A percentile compares a stretch with the other conserved stretches of the same genome.
These are phyloP conservation scores for Bauhinia variegata DNA, from an alignment of 306 rosid genomes.

Conservation along the genomic window DNA sequence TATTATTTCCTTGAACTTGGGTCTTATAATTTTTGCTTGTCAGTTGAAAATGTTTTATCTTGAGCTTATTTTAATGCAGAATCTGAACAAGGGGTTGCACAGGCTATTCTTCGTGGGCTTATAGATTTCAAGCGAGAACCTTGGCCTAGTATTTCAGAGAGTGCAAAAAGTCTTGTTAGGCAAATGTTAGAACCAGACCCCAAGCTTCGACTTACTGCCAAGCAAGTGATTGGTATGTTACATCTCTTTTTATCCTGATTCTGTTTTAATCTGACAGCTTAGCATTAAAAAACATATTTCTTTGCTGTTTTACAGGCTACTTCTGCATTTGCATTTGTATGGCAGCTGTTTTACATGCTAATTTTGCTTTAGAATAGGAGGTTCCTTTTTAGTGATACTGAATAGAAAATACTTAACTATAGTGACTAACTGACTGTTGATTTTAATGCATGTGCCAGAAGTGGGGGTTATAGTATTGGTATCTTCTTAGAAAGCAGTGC, in stretches of 20 bases:
- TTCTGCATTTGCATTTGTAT: too few relatives aligned
- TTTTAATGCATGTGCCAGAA: too few relatives aligned
- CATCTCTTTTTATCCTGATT: slow-evolving; percentile 33
- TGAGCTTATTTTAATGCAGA: slow-evolving; percentile 63
- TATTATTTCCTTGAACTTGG: slow-evolving; percentile 12
- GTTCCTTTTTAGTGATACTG: background rate
- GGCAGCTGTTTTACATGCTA: too few relatives aligned
- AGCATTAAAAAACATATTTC: too few relatives aligned
- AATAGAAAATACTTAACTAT: slow-evolving; percentile 17
- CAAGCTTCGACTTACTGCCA: slow-evolving; percentile 92
- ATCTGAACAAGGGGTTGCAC: slow-evolving; percentile 99
- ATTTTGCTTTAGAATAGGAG: background rate
- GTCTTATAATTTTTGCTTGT: slow-evolving; percentile 4
- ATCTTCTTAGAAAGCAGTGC: too few relatives aligned
- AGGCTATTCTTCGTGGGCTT: slow-evolving; percentile 92
- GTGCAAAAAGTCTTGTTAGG: slow-evolving; percentile 92
- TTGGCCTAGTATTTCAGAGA: slow-evolving; percentile 93
- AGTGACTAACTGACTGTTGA: slow-evolving; percentile 7
- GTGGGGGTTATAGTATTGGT: too few relatives aligned
- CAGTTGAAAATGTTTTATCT: slow-evolving; percentile 20
- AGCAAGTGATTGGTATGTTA: slow-evolving; percentile 93
- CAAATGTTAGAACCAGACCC: slow-evolving; percentile 99
- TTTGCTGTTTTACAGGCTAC: too few relatives aligned
- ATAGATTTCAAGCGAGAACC: slow-evolving; percentile 98
- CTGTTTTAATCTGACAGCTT: background rate